Percentiles rank a stretch among this genome's conserved stretches.
Conservation (phyloP, 139 green algal species). For the Picochlorum sp. region DNA sequence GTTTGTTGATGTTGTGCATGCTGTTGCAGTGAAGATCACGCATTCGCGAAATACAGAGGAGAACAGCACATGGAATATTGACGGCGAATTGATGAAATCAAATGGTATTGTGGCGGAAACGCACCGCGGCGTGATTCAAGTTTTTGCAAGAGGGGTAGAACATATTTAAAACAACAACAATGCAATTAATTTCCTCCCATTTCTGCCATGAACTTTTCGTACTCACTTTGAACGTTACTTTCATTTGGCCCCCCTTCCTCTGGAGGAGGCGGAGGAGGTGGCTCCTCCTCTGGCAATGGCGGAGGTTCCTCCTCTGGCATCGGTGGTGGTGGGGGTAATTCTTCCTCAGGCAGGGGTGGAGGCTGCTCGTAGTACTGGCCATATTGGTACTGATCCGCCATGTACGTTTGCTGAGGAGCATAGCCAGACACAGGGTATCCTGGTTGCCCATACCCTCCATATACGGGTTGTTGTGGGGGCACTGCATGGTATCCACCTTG, state of each 20-base stretch:
- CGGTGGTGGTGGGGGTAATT: background rate
- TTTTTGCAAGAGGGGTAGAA: constrained; percentile 65
- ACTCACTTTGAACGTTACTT: constrained; percentile 30
- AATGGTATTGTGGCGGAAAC: constrained; percentile 9
- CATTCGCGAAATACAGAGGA: background rate
- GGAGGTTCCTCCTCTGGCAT: background rate
- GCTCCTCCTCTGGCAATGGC: constrained; percentile 6
- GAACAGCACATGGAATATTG: constrained; percentile 64
- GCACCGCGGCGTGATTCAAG: constrained; percentile 47
- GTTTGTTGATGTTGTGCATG: constrained; percentile 45
- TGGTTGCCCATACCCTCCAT: background rate
- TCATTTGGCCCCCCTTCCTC: constrained; percentile 17
- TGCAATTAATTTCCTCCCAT: constrained; percentile 19
- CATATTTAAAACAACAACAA: background rate
- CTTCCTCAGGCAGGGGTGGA: background rate
- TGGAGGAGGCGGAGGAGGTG: constrained; percentile 6
- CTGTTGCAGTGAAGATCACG: constrained; percentile 26
- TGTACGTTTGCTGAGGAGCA: background rate
- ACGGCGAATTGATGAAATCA: constrained; percentile 60
- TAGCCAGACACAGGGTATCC: background rate
- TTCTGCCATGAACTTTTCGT: constrained; percentile 44
- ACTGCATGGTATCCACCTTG: constrained; percentile 1
- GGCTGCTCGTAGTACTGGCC: background rate
- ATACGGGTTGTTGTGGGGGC: background rate
- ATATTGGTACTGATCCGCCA: constrained; percentile 11